phyloP scores from a whole-genome alignment of 2,329 filamentous ascomycete genomes.

The Byssochlamys sp. region DNA sequence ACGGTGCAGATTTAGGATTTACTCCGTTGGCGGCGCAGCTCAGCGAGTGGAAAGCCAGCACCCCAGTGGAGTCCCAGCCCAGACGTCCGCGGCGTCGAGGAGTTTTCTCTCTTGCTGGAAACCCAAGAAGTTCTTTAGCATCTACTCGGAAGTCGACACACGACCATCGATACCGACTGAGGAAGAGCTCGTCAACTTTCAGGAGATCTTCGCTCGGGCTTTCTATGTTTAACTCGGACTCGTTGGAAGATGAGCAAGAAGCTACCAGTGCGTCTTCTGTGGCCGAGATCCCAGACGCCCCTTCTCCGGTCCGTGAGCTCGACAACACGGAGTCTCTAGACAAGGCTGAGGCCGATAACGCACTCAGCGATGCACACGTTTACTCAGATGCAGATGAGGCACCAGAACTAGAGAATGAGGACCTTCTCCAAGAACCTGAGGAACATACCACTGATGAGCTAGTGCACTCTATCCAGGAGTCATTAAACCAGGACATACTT shows the following conservation, averaged over 20 bases:
- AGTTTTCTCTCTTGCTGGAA: slow-evolving; percentile 28
- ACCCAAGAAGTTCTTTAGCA: not conserved
- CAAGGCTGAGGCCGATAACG: not conserved
- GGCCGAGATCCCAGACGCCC: not conserved
- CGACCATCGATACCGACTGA: slow-evolving; percentile 12
- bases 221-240: not conserved
- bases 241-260: not conserved
- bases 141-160: not conserved
- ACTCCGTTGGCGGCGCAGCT: slow-evolving; percentile 56
- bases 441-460: not conserved
- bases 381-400: not conserved
- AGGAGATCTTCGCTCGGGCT: not conserved
- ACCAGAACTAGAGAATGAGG: slow-evolving; percentile 4
- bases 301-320: not conserved
- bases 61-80: slow-evolving; percentile 37
- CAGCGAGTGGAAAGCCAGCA: slow-evolving; percentile 53
- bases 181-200: slow-evolving; percentile 2
- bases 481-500: not conserved
- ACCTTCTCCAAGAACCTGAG: not conserved
- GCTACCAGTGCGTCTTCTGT: not conserved
- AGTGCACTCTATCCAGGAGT: not conserved
- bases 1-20: slow-evolving; percentile 43
- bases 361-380: not conserved
- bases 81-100: slow-evolving; percentile 18
- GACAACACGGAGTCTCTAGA: not conserved